These are phyloP conservation scores for Apophysomyces ossiformis DNA, from an alignment of 371 early-diverging fungal species.

Conservation along the genomic window DNA sequence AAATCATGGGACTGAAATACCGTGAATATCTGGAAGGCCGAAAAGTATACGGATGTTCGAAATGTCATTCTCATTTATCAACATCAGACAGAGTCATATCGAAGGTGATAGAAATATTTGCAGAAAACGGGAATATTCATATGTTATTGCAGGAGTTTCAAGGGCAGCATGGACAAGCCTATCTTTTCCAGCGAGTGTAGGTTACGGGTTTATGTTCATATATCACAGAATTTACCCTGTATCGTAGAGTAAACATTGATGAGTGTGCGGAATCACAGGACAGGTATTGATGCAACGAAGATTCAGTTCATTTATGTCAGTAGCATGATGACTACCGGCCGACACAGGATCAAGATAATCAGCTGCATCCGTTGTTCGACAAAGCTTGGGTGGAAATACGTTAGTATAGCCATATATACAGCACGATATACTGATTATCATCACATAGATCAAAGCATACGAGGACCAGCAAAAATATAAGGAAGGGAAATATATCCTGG, in stretches of 20 bases:
- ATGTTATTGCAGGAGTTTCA: slow-evolving; percentile 60
- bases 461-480: slow-evolving; percentile 80
- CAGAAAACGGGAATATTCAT: too few species aligned
- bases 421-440: neutral
- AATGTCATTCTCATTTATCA: slow-evolving; percentile 71
- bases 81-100: slow-evolving; percentile 66
- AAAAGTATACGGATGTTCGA: slow-evolving; percentile 60
- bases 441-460: slow-evolving; percentile 63
- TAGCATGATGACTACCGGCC: slow-evolving; percentile 74
- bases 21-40: slow-evolving; percentile 36
- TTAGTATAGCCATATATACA: slow-evolving; percentile 25
- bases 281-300: neutral
- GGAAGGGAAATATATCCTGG: slow-evolving; percentile 77
- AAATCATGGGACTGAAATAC: slow-evolving; percentile 34
- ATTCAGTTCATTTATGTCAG: neutral
- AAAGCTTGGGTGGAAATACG: slow-evolving; percentile 78
- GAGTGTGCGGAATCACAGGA: slow-evolving; percentile 55
- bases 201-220: neutral
- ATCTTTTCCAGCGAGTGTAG: slow-evolving; percentile 68
- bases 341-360: slow-evolving; percentile 73
- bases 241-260: slow-evolving; percentile 44
- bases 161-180: slow-evolving; percentile 77
- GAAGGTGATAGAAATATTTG: slow-evolving; percentile 41
- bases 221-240: neutral
- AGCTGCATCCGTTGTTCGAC: slow-evolving; percentile 56